Evolutionary conservation across 441 rosid species (phyloP).

Genomic region (Gossypium laxum): DNA sequence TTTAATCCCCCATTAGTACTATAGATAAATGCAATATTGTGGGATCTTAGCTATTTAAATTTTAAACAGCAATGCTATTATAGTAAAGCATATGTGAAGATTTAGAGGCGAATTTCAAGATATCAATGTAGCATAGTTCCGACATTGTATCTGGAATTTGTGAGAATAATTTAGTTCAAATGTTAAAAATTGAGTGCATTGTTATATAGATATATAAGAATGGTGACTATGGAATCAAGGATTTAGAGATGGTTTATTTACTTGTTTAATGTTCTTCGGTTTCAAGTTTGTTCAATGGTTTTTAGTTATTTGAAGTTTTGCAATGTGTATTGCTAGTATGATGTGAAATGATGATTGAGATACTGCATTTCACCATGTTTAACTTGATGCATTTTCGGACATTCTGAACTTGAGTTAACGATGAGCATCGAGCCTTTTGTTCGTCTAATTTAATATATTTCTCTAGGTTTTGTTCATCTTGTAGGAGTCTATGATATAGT

Average conservation of each 20-base stretch:
- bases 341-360: background rate
- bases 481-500: background rate
- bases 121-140: background rate
- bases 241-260: background rate
- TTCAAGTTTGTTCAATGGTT: background rate
- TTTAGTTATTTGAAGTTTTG: constrained; percentile 4
- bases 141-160: background rate
- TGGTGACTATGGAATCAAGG: background rate
- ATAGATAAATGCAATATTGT: background rate
- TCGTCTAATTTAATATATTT: background rate
- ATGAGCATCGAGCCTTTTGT: background rate
- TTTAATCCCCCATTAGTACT: background rate
- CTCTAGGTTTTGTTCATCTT: background rate
- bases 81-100: too few relatives aligned
- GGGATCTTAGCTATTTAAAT: background rate
- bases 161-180: too few relatives aligned
- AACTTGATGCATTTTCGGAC: background rate
- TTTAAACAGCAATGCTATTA: background rate
- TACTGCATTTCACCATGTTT: background rate
- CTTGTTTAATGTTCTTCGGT: background rate
- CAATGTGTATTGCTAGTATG: background rate
- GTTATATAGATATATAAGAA: too few relatives aligned
- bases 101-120: too few relatives aligned
- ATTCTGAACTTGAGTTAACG: background rate
- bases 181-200: too few relatives aligned